phyloP scores from a whole-genome alignment of 108 stramenopile species.

The Pinguiococcus pyrenoidosus region DNA sequence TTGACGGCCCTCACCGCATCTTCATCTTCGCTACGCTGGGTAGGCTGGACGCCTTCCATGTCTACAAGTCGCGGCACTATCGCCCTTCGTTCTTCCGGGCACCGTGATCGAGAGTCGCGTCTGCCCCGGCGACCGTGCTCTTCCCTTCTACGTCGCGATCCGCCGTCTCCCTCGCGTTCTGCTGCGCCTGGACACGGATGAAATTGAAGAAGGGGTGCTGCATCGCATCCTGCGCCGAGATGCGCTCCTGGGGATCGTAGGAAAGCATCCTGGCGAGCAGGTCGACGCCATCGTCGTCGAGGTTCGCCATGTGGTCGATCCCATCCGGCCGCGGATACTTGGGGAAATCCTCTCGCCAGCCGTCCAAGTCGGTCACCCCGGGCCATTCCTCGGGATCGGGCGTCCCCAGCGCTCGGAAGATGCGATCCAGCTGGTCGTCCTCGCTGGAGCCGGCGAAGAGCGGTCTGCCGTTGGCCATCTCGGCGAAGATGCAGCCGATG shows the following conservation, averaged over 20 bases:
- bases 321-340: not conserved
- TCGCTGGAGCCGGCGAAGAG: conserved; percentile 81
- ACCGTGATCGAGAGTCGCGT: too few relatives aligned
- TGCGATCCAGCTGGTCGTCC: conserved; percentile 82
- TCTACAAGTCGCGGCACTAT: too few relatives aligned
- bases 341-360: conserved; percentile 1
- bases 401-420: conserved; percentile 89
- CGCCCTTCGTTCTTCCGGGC: too few relatives aligned
- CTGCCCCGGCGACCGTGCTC: too few relatives aligned
- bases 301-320: conserved; percentile 1
- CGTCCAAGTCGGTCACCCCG: not conserved
- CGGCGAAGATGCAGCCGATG: conserved; percentile 89
- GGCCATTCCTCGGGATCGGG: conserved; percentile 39
- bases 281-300: conserved; percentile 56
- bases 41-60: too few relatives aligned
- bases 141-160: too few relatives aligned
- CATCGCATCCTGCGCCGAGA: conserved; percentile 78
- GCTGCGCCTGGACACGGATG: not conserved
- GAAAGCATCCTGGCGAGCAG: conserved; percentile 68
- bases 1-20: too few relatives aligned
- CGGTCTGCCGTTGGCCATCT: conserved; percentile 84
- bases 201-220: conserved; percentile 79
- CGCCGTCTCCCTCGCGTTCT: not conserved
- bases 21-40: too few relatives aligned
- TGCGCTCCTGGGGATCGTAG: conserved; percentile 73